A percentile compares a stretch with the other conserved stretches of the same genome.
Evolutionary conservation across 495 filamentous ascomycete species (phyloP).

Genomic region (Geoglossum glabrum): DNA sequence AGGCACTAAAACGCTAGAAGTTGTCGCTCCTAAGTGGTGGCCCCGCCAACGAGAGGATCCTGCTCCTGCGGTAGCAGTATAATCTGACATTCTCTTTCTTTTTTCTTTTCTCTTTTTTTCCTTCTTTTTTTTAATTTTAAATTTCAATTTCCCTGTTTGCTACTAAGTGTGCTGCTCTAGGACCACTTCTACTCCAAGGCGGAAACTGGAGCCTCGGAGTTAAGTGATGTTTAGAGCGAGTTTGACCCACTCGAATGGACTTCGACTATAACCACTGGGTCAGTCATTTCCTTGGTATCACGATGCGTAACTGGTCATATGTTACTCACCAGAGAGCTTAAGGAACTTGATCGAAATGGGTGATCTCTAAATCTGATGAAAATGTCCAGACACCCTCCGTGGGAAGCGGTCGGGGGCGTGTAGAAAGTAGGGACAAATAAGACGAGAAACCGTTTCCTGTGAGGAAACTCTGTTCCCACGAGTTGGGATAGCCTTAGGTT

Average conservation of each 20-base stretch:
- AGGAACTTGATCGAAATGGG: not conserved
- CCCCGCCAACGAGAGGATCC: not conserved
- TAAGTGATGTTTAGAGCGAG: not conserved
- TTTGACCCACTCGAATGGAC: not conserved
- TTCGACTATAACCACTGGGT: not conserved
- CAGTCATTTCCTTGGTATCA: not conserved
- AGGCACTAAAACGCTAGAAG: not conserved
- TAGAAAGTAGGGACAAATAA: not conserved
- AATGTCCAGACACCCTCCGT: not conserved
- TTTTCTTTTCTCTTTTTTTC: not conserved
- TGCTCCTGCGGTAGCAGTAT: not conserved
- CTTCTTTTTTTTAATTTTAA: too few species aligned
- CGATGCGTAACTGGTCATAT: not conserved
- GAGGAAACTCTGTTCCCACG: not conserved
- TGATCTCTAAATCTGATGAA: not conserved
- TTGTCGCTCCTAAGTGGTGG: not conserved
- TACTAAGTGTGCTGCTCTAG: not conserved
- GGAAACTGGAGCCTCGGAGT: not conserved
- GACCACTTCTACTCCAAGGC: not conserved
- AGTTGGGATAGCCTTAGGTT: not conserved
- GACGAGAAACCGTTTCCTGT: not conserved
- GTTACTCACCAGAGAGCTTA: not conserved
- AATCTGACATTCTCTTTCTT: not conserved
- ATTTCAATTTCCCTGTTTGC: too few species aligned
- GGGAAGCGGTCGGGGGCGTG: not conserved